A percentile compares a stretch with the other conserved stretches of the same genome.
Evolutionary conservation across 495 filamentous ascomycete species (phyloP).

Genomic region (Immersiella caudata): DNA sequence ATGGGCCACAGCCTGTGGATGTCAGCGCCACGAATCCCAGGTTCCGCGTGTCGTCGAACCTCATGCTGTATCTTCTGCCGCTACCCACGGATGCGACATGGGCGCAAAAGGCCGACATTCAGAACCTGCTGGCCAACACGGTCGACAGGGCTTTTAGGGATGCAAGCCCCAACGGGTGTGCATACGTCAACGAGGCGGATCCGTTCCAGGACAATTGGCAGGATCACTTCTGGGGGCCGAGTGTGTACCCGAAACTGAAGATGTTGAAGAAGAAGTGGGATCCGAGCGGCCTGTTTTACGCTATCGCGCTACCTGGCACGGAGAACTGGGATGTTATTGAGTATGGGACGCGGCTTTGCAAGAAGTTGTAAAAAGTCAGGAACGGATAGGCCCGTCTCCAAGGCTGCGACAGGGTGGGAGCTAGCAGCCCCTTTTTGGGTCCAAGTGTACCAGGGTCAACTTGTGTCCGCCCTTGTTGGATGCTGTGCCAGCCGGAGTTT

Average conservation of each 20-base stretch:
- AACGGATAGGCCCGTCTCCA: too few relatives aligned
- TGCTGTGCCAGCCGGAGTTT: too few relatives aligned
- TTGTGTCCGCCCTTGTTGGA: too few relatives aligned
- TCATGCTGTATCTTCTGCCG: slow-evolving; percentile 14
- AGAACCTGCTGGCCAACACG: slow-evolving; percentile 3
- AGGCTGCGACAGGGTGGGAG: too few relatives aligned
- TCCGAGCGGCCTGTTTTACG: slow-evolving; percentile 45
- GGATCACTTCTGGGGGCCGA: slow-evolving; percentile 34
- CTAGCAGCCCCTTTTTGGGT: too few relatives aligned
- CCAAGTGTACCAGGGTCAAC: too few relatives aligned
- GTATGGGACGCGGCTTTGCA: slow-evolving; percentile 38
- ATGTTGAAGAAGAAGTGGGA: slow-evolving; percentile 38
- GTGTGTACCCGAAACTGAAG: slow-evolving; percentile 31
- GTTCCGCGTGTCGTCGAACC: slow-evolving; percentile 36
- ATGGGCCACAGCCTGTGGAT: slow-evolving; percentile 12
- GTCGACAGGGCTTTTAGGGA: slow-evolving; percentile 23
- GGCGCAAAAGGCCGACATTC: slow-evolving; percentile 7
- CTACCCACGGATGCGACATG: slow-evolving; percentile 3
- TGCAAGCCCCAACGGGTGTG: slow-evolving; percentile 30
- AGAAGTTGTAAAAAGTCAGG: slow-evolving; percentile 28
- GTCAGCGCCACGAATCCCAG: slow-evolving; percentile 54
- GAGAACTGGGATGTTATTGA: slow-evolving; percentile 42
- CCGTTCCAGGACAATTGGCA: slow-evolving; percentile 34
- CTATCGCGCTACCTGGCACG: slow-evolving; percentile 35
- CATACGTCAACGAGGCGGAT: slow-evolving; percentile 46